phyloP scores from a whole-genome alignment of 768 basidiomycete species.

The Leccinum boreale region DNA sequence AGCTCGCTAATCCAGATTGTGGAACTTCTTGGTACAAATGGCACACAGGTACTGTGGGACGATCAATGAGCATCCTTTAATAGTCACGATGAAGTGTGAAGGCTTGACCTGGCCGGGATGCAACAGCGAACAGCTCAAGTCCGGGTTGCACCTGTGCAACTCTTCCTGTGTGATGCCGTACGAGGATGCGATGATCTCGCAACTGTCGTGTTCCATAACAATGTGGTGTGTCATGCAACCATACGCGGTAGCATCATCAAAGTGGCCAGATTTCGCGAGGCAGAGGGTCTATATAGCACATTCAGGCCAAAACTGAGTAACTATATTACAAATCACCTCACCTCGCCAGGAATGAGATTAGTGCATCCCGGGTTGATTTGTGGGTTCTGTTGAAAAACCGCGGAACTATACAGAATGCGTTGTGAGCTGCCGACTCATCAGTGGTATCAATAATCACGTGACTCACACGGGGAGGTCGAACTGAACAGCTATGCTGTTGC shows the following conservation, averaged over 20 bases:
- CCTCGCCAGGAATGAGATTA: slow-evolving; percentile 53
- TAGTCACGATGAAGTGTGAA: background rate
- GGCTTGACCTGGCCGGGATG: slow-evolving; percentile 51
- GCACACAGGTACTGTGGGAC: slow-evolving; percentile 25
- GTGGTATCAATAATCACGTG: background rate
- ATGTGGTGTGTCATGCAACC: too few relatives aligned
- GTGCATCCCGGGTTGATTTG: slow-evolving; percentile 44
- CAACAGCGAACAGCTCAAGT: too few relatives aligned
- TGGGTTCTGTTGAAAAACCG: too few relatives aligned
- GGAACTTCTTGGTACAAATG: slow-evolving; percentile 10
- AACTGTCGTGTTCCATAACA: slow-evolving; percentile 36
- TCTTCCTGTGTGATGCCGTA: slow-evolving; percentile 33
- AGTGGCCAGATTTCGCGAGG: slow-evolving; percentile 37
- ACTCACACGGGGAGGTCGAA: slow-evolving; percentile 62
- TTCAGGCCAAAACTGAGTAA: background rate
- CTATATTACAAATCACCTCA: slow-evolving; percentile 9
- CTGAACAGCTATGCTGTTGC: slow-evolving; percentile 58
- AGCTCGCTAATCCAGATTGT: slow-evolving; percentile 12
- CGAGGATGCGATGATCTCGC: slow-evolving; percentile 38
- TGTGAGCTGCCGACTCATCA: background rate
- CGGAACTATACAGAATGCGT: slow-evolving; percentile 30
- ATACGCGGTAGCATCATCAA: too few relatives aligned
- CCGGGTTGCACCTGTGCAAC: too few relatives aligned
- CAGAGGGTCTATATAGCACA: slow-evolving; percentile 41
- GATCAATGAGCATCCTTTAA: background rate